These are phyloP conservation scores for Calonectria multiphialidica DNA, from an alignment of 2,329 filamentous ascomycete genomes.

Conservation along the genomic window DNA sequence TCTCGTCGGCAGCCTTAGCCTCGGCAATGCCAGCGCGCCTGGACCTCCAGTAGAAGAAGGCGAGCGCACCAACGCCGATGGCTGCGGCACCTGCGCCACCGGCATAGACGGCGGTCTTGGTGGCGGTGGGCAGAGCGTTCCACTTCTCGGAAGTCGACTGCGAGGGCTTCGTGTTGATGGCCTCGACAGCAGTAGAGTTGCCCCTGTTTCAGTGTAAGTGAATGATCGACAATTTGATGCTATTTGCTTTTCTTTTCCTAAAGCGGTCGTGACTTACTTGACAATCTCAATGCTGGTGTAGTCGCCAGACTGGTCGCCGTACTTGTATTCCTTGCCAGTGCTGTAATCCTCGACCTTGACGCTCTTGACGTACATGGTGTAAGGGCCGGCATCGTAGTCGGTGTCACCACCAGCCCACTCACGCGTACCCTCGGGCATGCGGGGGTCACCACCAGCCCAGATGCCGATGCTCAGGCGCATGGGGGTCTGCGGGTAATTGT, in stretches of 20 bases:
- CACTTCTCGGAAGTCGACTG: conserved; percentile 66
- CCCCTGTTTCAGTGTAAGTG: conserved; percentile 52
- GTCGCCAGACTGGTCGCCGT: conserved; percentile 69
- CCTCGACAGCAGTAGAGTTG: conserved; percentile 67
- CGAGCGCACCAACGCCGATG: conserved; percentile 53
- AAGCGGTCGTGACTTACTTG: conserved; percentile 55
- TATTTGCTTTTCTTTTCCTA: neutral
- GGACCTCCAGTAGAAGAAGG: conserved; percentile 69
- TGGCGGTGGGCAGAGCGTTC: conserved; percentile 59
- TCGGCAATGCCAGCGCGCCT: conserved; percentile 65
- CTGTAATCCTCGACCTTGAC: conserved; percentile 68
- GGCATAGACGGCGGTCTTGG: conserved; percentile 67
- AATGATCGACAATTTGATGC: neutral
- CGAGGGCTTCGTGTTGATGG: conserved; percentile 54
- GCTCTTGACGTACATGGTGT: conserved; percentile 79
- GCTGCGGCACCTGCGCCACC: conserved; percentile 57
- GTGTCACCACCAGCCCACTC: conserved; percentile 79
- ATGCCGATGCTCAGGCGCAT: conserved; percentile 78
- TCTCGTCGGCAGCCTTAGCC: conserved; percentile 59
- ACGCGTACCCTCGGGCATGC: conserved; percentile 67
- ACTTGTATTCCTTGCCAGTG: conserved; percentile 74
- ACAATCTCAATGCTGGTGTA: conserved; percentile 73
- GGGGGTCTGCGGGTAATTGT: conserved; percentile 81
- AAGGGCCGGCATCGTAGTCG: conserved; percentile 75
- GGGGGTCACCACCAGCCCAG: conserved; percentile 72